Evolutionary conservation across 805 yeast species (phyloP), one percentile per base, ranked within the genome.

Genomic region (Metschnikowia dekortorum): DNA sequence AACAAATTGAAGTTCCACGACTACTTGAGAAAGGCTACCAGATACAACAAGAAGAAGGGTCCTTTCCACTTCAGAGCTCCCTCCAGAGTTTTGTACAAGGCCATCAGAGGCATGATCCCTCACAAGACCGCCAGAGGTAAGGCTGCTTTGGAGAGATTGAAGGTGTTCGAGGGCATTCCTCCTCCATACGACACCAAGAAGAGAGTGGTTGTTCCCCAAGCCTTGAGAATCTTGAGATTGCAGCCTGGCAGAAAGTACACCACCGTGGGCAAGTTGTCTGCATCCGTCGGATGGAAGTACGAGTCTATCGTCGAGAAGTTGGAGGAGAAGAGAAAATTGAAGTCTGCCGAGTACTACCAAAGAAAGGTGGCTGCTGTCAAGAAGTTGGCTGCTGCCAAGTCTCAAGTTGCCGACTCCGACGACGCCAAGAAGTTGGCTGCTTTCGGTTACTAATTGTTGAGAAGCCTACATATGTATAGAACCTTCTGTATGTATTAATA

Each of bases 31-130:
- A 94, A 94, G 86, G 88, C 95, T 70, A 91, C 99, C 74, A 87
- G 96, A 82, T 94, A 78, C 91, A 94, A 94, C 96, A 90, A 90
- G 83, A 86, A 83, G 71, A 87, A 90, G 78, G 99, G 99, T 83
- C 98, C 98, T 73, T 94, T 92, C 97, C 99, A 94, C 79, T 94
- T 94, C 96, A 94, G 98, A 82, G 99, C 99, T 61, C 99, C 99
- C 78, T 91, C 98, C 61, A 90, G 98, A 82, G 92, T 94, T 80
- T 90, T 94, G 81, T 91, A 91, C 95, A 94, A 94, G 87, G 97
- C 99, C 72, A 79, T 94, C 76, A 88, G 96, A 76, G 99, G 99
- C 82, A 94, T 94, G 99, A 81, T 94, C 71, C 82, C 97, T 75
- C 98, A 94, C 91, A 94, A 94, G 90, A 94, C 99, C 66, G 94